Percentiles rank a stretch among this genome's conserved stretches.
These are phyloP conservation scores for Penicillium thymicola DNA, from an alignment of 2,329 filamentous ascomycete genomes.

Conservation along the genomic window DNA sequence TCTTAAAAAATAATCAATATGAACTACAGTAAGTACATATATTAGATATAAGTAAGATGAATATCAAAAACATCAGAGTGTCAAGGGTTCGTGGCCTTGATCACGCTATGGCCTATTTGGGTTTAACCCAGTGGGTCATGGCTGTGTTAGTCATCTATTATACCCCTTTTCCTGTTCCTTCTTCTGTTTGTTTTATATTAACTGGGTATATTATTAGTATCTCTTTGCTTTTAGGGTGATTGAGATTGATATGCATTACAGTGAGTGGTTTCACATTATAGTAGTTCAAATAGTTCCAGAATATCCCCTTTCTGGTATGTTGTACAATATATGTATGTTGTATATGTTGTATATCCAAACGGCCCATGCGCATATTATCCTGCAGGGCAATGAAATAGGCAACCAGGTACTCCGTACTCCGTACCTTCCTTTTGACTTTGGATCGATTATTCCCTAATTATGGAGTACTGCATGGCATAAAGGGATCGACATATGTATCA, in stretches of 20 bases:
- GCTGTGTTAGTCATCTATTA: neutral
- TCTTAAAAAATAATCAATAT: no score
- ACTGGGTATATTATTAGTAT: neutral
- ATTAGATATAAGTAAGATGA: neutral
- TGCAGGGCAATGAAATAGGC: slow-evolving; percentile 4
- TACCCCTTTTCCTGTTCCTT: slow-evolving; percentile 6
- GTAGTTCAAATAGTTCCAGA: neutral
- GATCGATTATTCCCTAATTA: neutral
- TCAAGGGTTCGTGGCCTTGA: neutral
- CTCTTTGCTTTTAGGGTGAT: neutral
- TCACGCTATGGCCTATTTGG: neutral
- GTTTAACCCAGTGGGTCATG: slow-evolving; percentile 1
- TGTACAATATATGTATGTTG: no score
- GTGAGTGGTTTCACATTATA: neutral
- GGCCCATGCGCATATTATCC: slow-evolving; percentile 5
- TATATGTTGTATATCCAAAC: neutral
- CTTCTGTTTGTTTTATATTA: neutral
- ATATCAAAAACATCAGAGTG: slow-evolving; percentile 3
- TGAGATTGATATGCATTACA: neutral
- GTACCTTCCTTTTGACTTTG: neutral
- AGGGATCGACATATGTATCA: neutral
- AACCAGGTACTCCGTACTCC: neutral
- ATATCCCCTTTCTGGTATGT: neutral
- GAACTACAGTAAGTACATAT: no score
- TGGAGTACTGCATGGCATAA: neutral